Evolutionary conservation across 768 basidiomycete species (phyloP), one percentile per base, ranked within the genome.

Genomic region (Tulasnella sp.): DNA sequence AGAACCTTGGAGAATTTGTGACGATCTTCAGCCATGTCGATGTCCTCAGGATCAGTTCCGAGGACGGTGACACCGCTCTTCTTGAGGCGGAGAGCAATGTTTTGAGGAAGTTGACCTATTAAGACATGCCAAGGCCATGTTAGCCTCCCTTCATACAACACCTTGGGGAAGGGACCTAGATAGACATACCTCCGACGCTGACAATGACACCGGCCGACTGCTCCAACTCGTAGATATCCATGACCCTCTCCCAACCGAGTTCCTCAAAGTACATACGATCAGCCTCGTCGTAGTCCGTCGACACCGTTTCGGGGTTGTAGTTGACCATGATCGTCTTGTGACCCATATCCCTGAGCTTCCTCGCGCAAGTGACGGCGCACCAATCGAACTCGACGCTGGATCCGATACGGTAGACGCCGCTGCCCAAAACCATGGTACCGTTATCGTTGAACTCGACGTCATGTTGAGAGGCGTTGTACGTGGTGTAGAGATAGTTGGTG

Each of bases 251-350:
- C 84, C 88, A 99, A 71, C 97, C 95, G 76, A 99, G 89, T 82
- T 99, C 97, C 83, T 99, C 97, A 82, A 99, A 99, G 86, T 99
- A 99, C 68, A 99, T 85, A 76, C 97, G 87, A 81, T 99, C 97
- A n/a, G 97, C 97, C 85, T 99, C 97, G 81, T 99, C 97, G 83
- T 96, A 99, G 83, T 99, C 97, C 76, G 97, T 99, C 8, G 96
- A 98, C 54, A 99, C 97, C 3, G 97, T 99, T 85, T 99, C 97
- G 11, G 97, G 97, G 84, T 99, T 99, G 85, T 99, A 99, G 86
- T 99, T 99, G 88, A 99, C 88, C 97, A 99, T 99, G 85, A 99
- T 91, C 64, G 97, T 98, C 84, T 90, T 90, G 82, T 93, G 91
- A 82, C 96, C 96, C 89, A 95, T 93, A 79, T 92, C 89, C 80